Evolutionary conservation across 1,284 basidiomycete genomes (phyloP).

Genomic region (Mrakiaceae sp.): DNA sequence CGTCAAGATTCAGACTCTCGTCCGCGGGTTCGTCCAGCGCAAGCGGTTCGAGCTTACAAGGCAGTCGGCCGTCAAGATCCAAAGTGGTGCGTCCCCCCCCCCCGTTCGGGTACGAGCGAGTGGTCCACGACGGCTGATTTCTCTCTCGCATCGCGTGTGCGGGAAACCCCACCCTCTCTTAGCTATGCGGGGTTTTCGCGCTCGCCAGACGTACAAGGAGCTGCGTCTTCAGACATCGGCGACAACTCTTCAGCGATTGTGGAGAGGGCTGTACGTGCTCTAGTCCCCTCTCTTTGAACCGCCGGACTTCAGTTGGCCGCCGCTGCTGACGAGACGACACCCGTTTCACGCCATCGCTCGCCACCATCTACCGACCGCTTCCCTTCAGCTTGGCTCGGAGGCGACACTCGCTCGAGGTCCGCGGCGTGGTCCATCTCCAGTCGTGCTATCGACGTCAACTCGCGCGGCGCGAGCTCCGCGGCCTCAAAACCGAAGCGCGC

Average conservation of each 20-base stretch:
- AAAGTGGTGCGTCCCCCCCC: conserved; percentile 59
- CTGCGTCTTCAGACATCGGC: conserved; percentile 57
- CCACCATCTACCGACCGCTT: background rate
- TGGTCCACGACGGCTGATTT: background rate
- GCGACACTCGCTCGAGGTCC: conserved; percentile 52
- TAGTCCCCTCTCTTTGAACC: background rate
- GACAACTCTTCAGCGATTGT: conserved; percentile 65
- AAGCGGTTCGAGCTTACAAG: conserved; percentile 55
- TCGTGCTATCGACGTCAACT: conserved; percentile 82
- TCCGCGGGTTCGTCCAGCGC: conserved; percentile 64
- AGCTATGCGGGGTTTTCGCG: conserved; percentile 72
- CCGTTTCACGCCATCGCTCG: too few relatives aligned
- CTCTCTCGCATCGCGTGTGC: background rate
- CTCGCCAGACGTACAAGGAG: conserved; percentile 54
- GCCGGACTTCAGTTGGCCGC: background rate
- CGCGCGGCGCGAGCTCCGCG: conserved; percentile 74
- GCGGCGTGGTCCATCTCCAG: conserved; percentile 73
- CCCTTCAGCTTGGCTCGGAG: conserved; percentile 53
- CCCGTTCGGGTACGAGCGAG: background rate
- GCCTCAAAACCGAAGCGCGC: conserved; percentile 78
- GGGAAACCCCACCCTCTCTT: background rate
- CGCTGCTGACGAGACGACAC: background rate
- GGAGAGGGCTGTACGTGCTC: conserved; percentile 67
- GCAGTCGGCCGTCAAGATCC: conserved; percentile 57
- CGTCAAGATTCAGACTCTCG: conserved; percentile 59